Evolutionary conservation across 192 early-diverging fungal species (phyloP), one percentile per base, ranked within the genome.

Genomic region (Powellomyces hirtus): DNA sequence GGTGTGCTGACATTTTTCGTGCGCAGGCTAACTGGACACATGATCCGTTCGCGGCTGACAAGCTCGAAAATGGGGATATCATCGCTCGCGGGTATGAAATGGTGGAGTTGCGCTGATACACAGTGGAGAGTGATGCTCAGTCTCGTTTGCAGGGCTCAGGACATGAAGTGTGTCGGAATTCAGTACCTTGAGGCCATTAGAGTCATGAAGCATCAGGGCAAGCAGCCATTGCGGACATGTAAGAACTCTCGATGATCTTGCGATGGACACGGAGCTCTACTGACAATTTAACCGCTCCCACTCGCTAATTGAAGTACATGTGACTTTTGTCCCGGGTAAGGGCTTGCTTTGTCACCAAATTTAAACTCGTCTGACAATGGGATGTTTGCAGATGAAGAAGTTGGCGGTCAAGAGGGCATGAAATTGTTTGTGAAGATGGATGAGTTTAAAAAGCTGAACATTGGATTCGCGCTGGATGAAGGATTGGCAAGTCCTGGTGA

Each of bases 131-230:
- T 14, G 16, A n/a, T 56, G 53, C 14, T 56, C 13, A 27, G 14
- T 0, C 14, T 56, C 27, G n/a, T 27, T 14, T 26, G 69, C 16
- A n/a, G n/a, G n/a, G 69, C 93, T 13, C 91, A 93, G 74, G 93
- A 95, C 70, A 95, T 95, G 93, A 95, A 95, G 76, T 92, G 92
- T 72, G 91, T 92, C 49, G 91, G 91, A 11, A 77, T 66, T 58
- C 84, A 86, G 38, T 94, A 95, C 76, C 78, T 95, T 38, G 93
- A 95, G 75, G 90, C 90, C 34, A 79, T 95, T 46, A 79, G 91
- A 0, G 63, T 59, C 26, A 83, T 92, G 35, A 79, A 88, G 64
- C 69, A 64, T 1, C 59, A 22, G 5, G 53, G 53, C 29, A 3
- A 2, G 65, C 74, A 75, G 64, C 83, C 89, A 35, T 75, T 72